phyloP scores from a whole-genome alignment of 1,284 basidiomycete genomes.

The Austropuccinia psidii region DNA sequence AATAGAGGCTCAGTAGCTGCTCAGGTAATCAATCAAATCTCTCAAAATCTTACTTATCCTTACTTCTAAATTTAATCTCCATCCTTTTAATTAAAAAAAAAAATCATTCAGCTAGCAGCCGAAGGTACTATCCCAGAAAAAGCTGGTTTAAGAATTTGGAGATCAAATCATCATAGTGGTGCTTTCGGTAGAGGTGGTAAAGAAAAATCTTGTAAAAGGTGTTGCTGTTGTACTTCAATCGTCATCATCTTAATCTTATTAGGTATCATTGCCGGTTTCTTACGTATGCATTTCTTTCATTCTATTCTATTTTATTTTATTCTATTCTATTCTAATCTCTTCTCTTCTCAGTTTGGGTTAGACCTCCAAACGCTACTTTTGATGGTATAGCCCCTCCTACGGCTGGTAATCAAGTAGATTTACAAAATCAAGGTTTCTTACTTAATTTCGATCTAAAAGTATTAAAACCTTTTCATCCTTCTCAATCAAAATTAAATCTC shows the following conservation, averaged over 20 bases:
- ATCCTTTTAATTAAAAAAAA: neutral
- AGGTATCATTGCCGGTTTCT: constrained; percentile 45
- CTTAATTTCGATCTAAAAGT: constrained; percentile 42
- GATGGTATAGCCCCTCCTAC: constrained; percentile 42
- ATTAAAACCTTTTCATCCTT: constrained; percentile 3
- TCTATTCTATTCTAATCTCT: neutral
- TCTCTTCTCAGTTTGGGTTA: constrained; percentile 42
- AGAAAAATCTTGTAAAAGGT: constrained; percentile 41
- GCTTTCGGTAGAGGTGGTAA: constrained; percentile 42
- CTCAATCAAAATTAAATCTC: constrained; percentile 2
- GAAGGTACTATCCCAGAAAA: constrained; percentile 47
- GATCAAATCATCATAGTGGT: constrained; percentile 45
- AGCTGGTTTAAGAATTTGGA: constrained; percentile 45
- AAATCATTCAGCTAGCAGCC: constrained; percentile 41
- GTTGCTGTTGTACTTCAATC: constrained; percentile 44
- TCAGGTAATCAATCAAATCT: constrained; percentile 38
- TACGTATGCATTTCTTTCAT: constrained; percentile 38
- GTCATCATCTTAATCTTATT: constrained; percentile 43
- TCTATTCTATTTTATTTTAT: neutral
- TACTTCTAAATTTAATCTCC: neutral
- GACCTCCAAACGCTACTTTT: constrained; percentile 45
- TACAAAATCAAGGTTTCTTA: constrained; percentile 40
- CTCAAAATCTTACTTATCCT: neutral
- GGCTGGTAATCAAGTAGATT: constrained; percentile 40
- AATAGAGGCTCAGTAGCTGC: constrained; percentile 42